These are phyloP conservation scores for Antitrichia curtipendula DNA, from an alignment of 225 moss, liverwort and hornwort genomes.

Conservation along the genomic window DNA sequence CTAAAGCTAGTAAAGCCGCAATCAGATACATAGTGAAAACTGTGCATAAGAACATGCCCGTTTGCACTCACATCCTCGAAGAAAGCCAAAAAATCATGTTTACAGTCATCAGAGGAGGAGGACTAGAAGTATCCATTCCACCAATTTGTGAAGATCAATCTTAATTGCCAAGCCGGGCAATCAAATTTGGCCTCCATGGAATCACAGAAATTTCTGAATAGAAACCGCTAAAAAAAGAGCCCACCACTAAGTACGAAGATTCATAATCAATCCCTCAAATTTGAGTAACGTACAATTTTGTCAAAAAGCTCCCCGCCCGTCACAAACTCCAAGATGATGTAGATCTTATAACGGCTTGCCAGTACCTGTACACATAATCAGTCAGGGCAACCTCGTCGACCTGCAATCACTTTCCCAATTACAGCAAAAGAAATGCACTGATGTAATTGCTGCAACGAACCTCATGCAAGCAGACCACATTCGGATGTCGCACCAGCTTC, in stretches of 20 bases:
- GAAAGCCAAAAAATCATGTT: neutral
- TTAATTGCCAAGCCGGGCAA: neutral
- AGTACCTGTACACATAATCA: constrained; percentile 44
- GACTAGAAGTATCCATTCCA: neutral
- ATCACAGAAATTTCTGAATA: neutral
- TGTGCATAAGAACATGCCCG: neutral
- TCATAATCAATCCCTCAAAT: neutral
- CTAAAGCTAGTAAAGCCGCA: neutral
- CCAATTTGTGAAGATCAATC: neutral
- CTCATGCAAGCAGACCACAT: constrained; percentile 91
- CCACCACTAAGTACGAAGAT: neutral
- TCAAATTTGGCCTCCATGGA: neutral
- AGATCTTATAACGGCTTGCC: constrained; percentile 83
- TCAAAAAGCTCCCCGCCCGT: constrained; percentile 98
- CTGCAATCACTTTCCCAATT: neutral
- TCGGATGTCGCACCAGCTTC: constrained; percentile 98
- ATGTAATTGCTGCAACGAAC: constrained; percentile 10
- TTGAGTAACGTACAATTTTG: constrained; percentile 59
- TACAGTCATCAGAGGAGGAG: neutral
- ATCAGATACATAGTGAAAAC: neutral
- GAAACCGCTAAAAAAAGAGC: neutral
- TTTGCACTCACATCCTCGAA: neutral
- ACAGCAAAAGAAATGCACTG: neutral
- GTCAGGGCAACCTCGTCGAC: neutral
- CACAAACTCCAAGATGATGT: constrained; percentile 96